Evolutionary conservation across 2,329 filamentous ascomycete genomes (phyloP).

Genomic region (Fusarium sublunatum): DNA sequence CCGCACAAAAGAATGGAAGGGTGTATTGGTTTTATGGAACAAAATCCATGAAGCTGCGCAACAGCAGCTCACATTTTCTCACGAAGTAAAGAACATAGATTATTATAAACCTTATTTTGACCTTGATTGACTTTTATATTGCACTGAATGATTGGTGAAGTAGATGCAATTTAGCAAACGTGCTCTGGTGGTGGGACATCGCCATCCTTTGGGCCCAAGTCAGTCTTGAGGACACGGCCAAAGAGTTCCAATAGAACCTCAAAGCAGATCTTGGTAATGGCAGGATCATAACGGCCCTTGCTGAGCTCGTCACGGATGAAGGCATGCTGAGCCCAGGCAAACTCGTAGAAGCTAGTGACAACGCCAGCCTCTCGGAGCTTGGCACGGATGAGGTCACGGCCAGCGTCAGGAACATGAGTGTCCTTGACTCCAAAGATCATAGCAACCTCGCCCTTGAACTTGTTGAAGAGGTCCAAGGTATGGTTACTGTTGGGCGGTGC

Average conservation of each 20-base stretch:
- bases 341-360: constrained; percentile 85
- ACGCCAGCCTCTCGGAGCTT: constrained; percentile 82
- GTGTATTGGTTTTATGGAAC: constrained; percentile 37
- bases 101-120: constrained; percentile 40
- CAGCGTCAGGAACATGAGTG: constrained; percentile 86
- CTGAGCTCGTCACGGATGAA: constrained; percentile 94
- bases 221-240: constrained; percentile 78
- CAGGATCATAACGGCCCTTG: constrained; percentile 94
- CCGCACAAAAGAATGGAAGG: constrained; percentile 29
- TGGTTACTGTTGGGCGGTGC: constrained; percentile 57
- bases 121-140: neutral
- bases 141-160: neutral
- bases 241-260: constrained; percentile 91
- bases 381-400: constrained; percentile 83
- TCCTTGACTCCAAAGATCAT: constrained; percentile 95
- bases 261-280: constrained; percentile 87
- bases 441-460: constrained; percentile 83
- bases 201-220: constrained; percentile 76
- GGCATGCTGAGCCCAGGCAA: constrained; percentile 93
- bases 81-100: constrained; percentile 47
- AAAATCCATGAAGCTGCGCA: constrained; percentile 21
- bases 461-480: constrained; percentile 65
- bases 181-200: constrained; percentile 74
- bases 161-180: constrained; percentile 66
- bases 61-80: constrained; percentile 37